Evolutionary conservation across 2,329 filamentous ascomycete species (phyloP), one percentile per base, ranked within the genome.

Genomic region (Fusarium devonianum): DNA sequence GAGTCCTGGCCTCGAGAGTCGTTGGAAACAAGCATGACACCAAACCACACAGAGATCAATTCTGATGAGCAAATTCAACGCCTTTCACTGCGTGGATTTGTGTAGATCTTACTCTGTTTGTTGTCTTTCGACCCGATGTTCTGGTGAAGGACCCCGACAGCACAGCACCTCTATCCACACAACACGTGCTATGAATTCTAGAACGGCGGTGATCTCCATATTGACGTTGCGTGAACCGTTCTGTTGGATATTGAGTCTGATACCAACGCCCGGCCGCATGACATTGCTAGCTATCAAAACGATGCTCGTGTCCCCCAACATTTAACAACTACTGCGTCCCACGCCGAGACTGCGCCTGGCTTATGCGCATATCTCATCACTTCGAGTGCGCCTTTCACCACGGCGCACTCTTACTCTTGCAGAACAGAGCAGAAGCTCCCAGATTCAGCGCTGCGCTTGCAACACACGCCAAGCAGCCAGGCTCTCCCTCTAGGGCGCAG

Each of bases 51-150:
- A 49, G 30, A 40, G 48, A 37, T 34, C 17, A 32, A 30, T 38
- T 41, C 40, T 32, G 40, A 44, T 39, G 45, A 35, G 42, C 39
- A 36, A 41, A 40, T 17, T 28, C 37, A 35, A 18, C 40, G 25
- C 26, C 13, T 30, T 30, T 46, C 23, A 23, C 50, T 42, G 51
- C 56, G 35, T 42, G 56, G 37, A 42, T 38, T 12, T 28, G 13
- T 42, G 56, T 49, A 53, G 56, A 59, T 60, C 56, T 56, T 59
- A 41, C 52, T 60, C 35, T 36, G 56, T 56, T 60, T 41, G 51
- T 52, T 53, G 26, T 38, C 9, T 26, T n/a, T 38, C n/a, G 33
- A 57, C 41, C 56, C 56, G 37, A 25, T 42, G 47, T 39, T 42
- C 37, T 57, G 56, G 41, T 53, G 44, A 48, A 35, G 22, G 30